These are phyloP conservation scores for Sphagnum tenellum DNA, from an alignment of 225 moss, liverwort and hornwort genomes.

Conservation along the genomic window DNA sequence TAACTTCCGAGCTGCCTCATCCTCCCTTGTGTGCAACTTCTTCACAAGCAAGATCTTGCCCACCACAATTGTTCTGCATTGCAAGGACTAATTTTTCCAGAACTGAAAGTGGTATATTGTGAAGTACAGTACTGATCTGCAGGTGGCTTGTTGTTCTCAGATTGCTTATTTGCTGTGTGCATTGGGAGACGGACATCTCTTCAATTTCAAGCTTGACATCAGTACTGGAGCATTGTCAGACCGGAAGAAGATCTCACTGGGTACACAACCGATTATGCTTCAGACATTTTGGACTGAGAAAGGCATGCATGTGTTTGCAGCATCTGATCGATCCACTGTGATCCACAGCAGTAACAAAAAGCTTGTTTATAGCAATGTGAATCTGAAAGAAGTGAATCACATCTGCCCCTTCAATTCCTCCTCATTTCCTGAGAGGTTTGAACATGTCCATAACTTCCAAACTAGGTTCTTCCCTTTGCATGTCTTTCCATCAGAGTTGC, in stretches of 20 bases:
- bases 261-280: conserved; percentile 89
- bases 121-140: too few relatives aligned
- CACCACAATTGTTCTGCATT: too few relatives aligned
- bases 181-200: conserved; percentile 94
- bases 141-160: conserved; percentile 16
- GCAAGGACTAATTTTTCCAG: too few relatives aligned
- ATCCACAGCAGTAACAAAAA: conserved; percentile 98
- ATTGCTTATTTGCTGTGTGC: conserved; percentile 92
- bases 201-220: conserved; percentile 82
- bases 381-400: conserved; percentile 95
- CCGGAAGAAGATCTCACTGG: conserved; percentile 88
- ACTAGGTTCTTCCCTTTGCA: too few relatives aligned
- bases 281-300: conserved; percentile 96
- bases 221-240: conserved; percentile 65
- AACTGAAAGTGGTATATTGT: too few relatives aligned
- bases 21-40: too few relatives aligned
- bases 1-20: conserved; percentile 1
- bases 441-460: too few relatives aligned
- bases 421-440: conserved; percentile 92
- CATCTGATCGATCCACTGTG: conserved; percentile 94
- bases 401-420: conserved; percentile 99
- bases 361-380: conserved; percentile 93
- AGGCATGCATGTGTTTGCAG: conserved; percentile 94
- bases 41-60: too few relatives aligned
- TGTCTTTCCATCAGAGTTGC: too few relatives aligned